Base-by-base conservation (phyloP, 352 stramenopile genomes). In the Phytophthora sojae region DNA sequence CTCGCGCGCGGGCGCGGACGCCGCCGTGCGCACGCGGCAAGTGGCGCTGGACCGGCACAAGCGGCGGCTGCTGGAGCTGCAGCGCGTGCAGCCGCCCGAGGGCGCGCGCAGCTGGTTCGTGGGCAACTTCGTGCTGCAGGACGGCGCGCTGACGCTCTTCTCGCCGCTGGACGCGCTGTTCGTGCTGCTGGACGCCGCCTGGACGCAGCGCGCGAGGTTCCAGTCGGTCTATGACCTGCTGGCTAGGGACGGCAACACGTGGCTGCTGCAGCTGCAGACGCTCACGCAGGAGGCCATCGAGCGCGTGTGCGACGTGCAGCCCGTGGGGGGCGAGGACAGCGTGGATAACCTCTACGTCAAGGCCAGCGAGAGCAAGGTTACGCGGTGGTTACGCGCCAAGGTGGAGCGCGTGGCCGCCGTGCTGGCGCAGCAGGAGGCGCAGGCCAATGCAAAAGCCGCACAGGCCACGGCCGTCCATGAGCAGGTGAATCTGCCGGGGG, bases 31-130 rank as follows among this genome's bases (percentile, higher is more conserved):
- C 55, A 75, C 75, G 67, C 80, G 86, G 3, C 86, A 94, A 71
- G 71, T 94, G 52, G 83, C 83, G 35, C 64, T 94, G 57, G 73
- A 82, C 51, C 61, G 60, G 12, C 47, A 54, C 50, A 75, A 64
- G 14, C 47, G 55, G 1, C 65, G 69, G 21, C 63, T 93, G 54
- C 74, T 94, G 42, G 86, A 94, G 69, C 55, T 94, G 69, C 85
- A 94, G 71, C 83, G 81, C 47, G 49, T 89, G 7, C 69, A 88
- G 67, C 57, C 73, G 19, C 73, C 71, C 26, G 71, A 69, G 35
- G 81, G 89, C 60, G 67, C 78, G 55, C 75, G 85, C 23, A 93
- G 85, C 69, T 95, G 87, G 87, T 95, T 95, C 66, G 71, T 92
- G 11, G 84, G 81, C n/a, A 93, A 91, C 63, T 54, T 73, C 57